Percentiles rank a stretch among this genome's conserved stretches.
Evolutionary conservation across 106 monocot genomes (phyloP).

Genomic region (Hemerocallis citrina): DNA sequence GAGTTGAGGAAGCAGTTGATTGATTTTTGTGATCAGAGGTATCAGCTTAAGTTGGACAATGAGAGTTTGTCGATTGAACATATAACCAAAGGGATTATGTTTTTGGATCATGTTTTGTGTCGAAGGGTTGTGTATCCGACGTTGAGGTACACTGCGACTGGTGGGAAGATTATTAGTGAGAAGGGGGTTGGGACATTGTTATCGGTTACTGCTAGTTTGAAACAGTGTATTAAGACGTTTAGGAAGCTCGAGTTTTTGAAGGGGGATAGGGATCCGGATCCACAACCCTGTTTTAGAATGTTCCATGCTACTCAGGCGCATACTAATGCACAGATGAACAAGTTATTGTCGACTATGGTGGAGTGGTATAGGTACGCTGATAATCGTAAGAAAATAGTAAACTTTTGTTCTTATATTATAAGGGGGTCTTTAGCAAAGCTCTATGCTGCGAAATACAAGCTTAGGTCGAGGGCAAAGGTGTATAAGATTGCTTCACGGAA

Average conservation of each 20-base stretch:
- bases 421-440: slow-evolving; percentile 92
- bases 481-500: slow-evolving; percentile 96
- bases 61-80: slow-evolving; percentile 91
- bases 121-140: slow-evolving; percentile 93
- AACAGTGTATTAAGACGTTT: slow-evolving; percentile 84
- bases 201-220: slow-evolving; percentile 89
- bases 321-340: slow-evolving; percentile 98
- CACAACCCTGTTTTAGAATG: slow-evolving; percentile 96
- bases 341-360: slow-evolving; percentile 77
- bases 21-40: slow-evolving; percentile 77
- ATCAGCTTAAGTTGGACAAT: slow-evolving; percentile 76
- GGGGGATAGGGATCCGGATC: slow-evolving; percentile 92
- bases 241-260: slow-evolving; percentile 86
- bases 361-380: slow-evolving; percentile 97
- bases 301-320: slow-evolving; percentile 97
- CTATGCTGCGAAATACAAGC: slow-evolving; percentile 97
- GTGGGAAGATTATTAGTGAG: slow-evolving; percentile 97
- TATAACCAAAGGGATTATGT: slow-evolving; percentile 96
- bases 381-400: slow-evolving; percentile 91
- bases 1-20: slow-evolving; percentile 70
- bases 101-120: slow-evolving; percentile 89
- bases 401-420: slow-evolving; percentile 93
- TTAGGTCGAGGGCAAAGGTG: slow-evolving; percentile 89
- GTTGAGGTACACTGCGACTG: slow-evolving; percentile 81
- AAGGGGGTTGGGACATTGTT: slow-evolving; percentile 93